These are phyloP conservation scores for Cyclocybe aegerita DNA, from an alignment of 768 basidiomycete species.

Conservation along the genomic window DNA sequence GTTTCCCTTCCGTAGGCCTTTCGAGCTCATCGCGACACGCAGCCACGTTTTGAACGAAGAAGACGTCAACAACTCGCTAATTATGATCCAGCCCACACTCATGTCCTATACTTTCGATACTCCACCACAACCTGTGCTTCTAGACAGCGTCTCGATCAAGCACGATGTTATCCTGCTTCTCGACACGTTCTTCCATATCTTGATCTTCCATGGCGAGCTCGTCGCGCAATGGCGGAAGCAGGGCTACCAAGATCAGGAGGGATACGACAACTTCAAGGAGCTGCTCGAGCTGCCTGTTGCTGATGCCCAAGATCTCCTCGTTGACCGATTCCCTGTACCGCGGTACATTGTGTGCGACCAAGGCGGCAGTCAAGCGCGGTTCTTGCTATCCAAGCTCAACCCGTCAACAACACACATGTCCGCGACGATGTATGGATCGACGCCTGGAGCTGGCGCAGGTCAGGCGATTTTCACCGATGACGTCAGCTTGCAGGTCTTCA, in stretches of 20 bases:
- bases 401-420: constrained; percentile 98
- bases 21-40: constrained; percentile 4
- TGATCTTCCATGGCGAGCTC: constrained; percentile 98
- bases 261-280: constrained; percentile 98
- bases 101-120: constrained; percentile 98
- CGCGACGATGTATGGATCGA: constrained; percentile 83
- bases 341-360: constrained; percentile 98
- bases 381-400: constrained; percentile 93
- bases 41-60: constrained; percentile 96
- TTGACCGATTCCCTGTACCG: constrained; percentile 95
- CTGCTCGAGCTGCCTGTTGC: constrained; percentile 81
- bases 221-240: constrained; percentile 98
- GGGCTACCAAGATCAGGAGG: constrained; percentile 98
- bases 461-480: constrained; percentile 99
- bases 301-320: constrained; percentile 95
- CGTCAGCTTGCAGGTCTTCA: constrained; percentile 95
- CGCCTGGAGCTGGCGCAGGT: constrained; percentile 63
- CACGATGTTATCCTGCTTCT: constrained; percentile 94
- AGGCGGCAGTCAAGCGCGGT: constrained; percentile 97
- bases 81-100: constrained; percentile 99
- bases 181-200: constrained; percentile 99
- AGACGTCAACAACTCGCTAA: constrained; percentile 98
- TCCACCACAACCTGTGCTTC: constrained; percentile 87
- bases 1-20: constrained; percentile 3
- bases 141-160: constrained; percentile 97